phyloP scores from a whole-genome alignment of 2,329 filamentous ascomycete genomes.

The Cercospora citrullina region DNA sequence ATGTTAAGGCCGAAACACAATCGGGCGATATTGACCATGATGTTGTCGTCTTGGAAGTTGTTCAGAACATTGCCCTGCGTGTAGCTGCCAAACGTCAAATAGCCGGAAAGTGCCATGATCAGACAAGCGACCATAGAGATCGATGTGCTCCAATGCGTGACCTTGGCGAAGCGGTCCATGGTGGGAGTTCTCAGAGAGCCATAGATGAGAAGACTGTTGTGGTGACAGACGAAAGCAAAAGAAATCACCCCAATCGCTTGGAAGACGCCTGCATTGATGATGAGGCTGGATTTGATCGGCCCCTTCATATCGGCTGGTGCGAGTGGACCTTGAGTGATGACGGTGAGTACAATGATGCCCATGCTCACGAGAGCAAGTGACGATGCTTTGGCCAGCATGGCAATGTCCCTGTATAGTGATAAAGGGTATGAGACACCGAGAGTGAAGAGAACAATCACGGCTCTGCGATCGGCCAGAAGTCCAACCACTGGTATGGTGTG shows the following conservation, averaged over 20 bases:
- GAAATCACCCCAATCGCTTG: constrained; percentile 98
- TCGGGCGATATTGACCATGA: constrained; percentile 90
- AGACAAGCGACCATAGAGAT: constrained; percentile 92
- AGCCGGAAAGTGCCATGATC: constrained; percentile 81
- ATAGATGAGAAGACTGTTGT: constrained; percentile 97
- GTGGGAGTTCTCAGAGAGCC: constrained; percentile 92
- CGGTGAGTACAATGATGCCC: constrained; percentile 82
- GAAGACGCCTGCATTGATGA: constrained; percentile 88
- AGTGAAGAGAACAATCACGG: constrained; percentile 84
- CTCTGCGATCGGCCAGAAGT: constrained; percentile 76
- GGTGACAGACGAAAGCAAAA: constrained; percentile 81
- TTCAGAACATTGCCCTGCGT: constrained; percentile 96
- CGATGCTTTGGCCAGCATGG: constrained; percentile 95
- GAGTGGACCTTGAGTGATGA: constrained; percentile 77
- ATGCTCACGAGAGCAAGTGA: constrained; percentile 92
- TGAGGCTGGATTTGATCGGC: constrained; percentile 64
- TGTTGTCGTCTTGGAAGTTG: constrained; percentile 89
- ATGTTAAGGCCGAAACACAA: constrained; percentile 98
- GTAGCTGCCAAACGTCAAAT: constrained; percentile 87
- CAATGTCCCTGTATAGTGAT: constrained; percentile 92
- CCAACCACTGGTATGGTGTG: constrained; percentile 73
- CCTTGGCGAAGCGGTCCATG: constrained; percentile 87
- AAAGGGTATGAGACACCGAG: constrained; percentile 85
- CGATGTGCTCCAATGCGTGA: constrained; percentile 90
- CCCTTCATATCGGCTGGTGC: constrained; percentile 73